Conservation (phyloP, 2,329 filamentous ascomycete species). For the Trichoderma harzianum region DNA sequence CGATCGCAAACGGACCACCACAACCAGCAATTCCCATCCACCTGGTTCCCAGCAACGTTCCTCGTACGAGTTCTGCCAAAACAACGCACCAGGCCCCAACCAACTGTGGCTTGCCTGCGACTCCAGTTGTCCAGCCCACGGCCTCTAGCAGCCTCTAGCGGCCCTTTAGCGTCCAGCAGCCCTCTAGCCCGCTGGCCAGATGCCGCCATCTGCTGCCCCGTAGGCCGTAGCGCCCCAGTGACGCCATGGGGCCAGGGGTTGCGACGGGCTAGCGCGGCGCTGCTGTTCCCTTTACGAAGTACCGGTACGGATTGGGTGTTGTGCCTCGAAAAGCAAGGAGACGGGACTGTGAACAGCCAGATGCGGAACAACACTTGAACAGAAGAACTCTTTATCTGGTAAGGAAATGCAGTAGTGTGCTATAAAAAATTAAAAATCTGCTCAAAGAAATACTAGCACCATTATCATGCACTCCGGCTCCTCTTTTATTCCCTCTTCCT, state of each 20-base stretch:
- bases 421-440: neutral
- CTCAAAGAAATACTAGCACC: neutral
- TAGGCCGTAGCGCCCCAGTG: slow-evolving; percentile 19
- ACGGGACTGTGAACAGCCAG: neutral
- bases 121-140: neutral
- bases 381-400: neutral
- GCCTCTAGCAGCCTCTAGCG: neutral
- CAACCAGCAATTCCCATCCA: neutral
- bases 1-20: slow-evolving; percentile 2
- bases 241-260: slow-evolving; percentile 26
- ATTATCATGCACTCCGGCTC: neutral
- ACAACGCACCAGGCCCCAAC: neutral
- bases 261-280: slow-evolving; percentile 12
- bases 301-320: neutral
- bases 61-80: neutral
- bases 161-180: neutral
- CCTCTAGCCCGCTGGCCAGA: neutral
- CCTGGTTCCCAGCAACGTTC: neutral
- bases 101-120: neutral
- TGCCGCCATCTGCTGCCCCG: slow-evolving; percentile 16
- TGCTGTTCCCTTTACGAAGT: neutral
- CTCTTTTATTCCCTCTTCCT: neutral
- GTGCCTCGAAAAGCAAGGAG: neutral
- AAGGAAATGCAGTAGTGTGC: neutral
- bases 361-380: neutral